Conservation (phyloP, 345 rosid species). For the Bretschneidera sinensis region DNA sequence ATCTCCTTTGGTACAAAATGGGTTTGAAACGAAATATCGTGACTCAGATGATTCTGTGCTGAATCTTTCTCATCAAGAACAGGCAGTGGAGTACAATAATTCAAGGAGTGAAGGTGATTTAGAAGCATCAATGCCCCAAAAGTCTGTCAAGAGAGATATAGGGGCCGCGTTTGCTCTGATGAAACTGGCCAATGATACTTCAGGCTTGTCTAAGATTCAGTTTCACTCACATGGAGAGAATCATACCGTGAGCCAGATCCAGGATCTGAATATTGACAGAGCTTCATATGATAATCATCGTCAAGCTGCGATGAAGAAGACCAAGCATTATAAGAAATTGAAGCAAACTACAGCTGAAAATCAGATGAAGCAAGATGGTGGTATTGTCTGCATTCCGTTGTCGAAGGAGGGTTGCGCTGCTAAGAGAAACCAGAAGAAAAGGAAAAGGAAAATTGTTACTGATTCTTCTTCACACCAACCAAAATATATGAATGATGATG, state of each 20-base stretch:
- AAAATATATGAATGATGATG: neutral
- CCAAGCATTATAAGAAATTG: neutral
- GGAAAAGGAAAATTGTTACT: neutral
- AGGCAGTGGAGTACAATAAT: neutral
- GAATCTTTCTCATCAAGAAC: neutral
- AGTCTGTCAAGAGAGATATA: neutral
- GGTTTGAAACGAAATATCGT: conserved; percentile 9
- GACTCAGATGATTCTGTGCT: conserved; percentile 7
- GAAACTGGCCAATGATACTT: conserved; percentile 4
- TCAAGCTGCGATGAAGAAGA: neutral
- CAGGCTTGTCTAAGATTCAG: neutral
- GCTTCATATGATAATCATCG: neutral
- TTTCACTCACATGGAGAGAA: neutral
- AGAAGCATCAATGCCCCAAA: neutral
- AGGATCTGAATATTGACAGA: neutral
- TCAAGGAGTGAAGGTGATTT: conserved; percentile 5
- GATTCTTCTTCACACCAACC: conserved; percentile 1
- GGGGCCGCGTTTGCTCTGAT: conserved; percentile 16
- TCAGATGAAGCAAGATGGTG: neutral
- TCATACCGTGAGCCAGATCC: neutral
- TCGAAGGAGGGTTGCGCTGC: neutral
- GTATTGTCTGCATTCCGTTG: neutral
- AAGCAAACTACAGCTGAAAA: neutral
- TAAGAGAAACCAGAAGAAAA: conserved; percentile 1
- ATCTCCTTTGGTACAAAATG: conserved; percentile 1